phyloP scores from a whole-genome alignment of 371 early-diverging fungal genomes.

The Phascolomyces articulosus region DNA sequence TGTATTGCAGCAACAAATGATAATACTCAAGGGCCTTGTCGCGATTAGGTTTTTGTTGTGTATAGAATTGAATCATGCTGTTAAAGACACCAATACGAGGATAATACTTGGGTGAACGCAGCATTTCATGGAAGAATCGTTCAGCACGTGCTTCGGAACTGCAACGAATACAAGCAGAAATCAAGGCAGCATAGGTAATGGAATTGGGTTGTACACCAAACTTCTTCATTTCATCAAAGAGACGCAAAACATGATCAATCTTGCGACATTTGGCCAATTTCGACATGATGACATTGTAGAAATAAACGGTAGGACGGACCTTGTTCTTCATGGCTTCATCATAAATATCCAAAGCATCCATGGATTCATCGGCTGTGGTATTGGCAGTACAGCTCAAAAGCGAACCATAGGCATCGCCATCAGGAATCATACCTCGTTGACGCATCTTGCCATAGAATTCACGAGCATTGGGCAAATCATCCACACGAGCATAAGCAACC shows the following conservation, averaged over 20 bases:
- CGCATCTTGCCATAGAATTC: slow-evolving; percentile 54
- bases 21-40: slow-evolving; percentile 58
- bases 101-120: slow-evolving; percentile 41
- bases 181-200: slow-evolving; percentile 63
- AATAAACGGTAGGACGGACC: slow-evolving; percentile 59
- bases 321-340: slow-evolving; percentile 57
- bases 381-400: slow-evolving; percentile 50
- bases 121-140: slow-evolving; percentile 57
- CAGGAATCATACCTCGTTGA: slow-evolving; percentile 27
- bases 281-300: slow-evolving; percentile 67
- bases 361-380: slow-evolving; percentile 56
- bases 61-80: slow-evolving; percentile 67
- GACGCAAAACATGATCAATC: slow-evolving; percentile 49
- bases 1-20: slow-evolving; percentile 39
- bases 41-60: slow-evolving; percentile 58
- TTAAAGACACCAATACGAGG: slow-evolving; percentile 65
- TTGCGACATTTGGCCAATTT: slow-evolving; percentile 62
- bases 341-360: slow-evolving; percentile 57
- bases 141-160: slow-evolving; percentile 55
- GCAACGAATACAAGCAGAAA: slow-evolving; percentile 62
- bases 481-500: slow-evolving; percentile 51
- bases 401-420: slow-evolving; percentile 54
- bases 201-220: slow-evolving; percentile 54
- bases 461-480: slow-evolving; percentile 44
- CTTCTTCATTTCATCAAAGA: slow-evolving; percentile 61